Evolutionary conservation across 495 filamentous ascomycete genomes (phyloP).

Genomic region (Collariella sp.): DNA sequence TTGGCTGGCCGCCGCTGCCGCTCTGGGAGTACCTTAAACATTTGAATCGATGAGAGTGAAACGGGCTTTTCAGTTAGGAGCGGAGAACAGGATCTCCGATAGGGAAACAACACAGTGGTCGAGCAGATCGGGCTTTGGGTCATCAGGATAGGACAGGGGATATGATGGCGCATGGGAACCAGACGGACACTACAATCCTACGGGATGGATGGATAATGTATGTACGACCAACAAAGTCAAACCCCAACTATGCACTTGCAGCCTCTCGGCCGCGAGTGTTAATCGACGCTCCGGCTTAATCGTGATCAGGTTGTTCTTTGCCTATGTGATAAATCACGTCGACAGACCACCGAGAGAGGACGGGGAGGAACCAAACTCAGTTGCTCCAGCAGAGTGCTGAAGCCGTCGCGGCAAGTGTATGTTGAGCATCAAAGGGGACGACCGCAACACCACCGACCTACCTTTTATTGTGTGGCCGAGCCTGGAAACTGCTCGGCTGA

Average conservation of each 20-base stretch:
- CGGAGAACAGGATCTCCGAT: neutral
- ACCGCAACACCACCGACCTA: constrained; percentile 5
- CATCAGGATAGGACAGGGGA: too few relatives aligned
- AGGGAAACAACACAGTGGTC: too few relatives aligned
- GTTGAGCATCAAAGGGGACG: neutral
- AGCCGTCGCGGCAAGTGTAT: constrained; percentile 34
- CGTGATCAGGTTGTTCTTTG: constrained; percentile 55
- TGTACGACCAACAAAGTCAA: constrained; percentile 86
- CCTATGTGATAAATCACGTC: constrained; percentile 22
- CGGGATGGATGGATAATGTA: constrained; percentile 6
- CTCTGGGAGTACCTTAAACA: constrained; percentile 5
- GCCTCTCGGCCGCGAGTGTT: constrained; percentile 64
- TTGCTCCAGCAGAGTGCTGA: constrained; percentile 35
- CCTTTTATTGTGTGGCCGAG: too few relatives aligned
- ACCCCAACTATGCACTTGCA: constrained; percentile 69
- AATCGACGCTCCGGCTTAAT: constrained; percentile 91
- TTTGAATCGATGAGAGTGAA: neutral
- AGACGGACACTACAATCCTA: neutral
- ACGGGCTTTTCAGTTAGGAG: neutral
- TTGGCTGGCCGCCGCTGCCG: constrained; percentile 9
- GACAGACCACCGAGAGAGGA: constrained; percentile 40
- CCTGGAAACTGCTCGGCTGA: too few relatives aligned
- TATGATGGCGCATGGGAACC: neutral
- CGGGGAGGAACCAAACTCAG: constrained; percentile 35
- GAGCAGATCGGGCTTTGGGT: too few relatives aligned